Conservation (phyloP, 306 rosid genomes). For the Cercis canadensis region DNA sequence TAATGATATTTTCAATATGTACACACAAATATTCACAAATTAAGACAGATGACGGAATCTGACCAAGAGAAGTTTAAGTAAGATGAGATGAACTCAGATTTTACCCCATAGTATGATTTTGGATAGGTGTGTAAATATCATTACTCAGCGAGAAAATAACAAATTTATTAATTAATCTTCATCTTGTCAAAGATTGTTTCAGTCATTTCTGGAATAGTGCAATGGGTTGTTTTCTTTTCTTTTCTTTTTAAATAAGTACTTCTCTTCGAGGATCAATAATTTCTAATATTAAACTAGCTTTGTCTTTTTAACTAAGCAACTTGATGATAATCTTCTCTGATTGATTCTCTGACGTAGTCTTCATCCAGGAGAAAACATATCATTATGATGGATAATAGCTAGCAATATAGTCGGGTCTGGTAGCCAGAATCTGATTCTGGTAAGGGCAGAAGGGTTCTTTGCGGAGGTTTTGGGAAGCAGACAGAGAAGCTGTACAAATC, state of each 20-base stretch:
- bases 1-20: too few relatives aligned
- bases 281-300: neutral
- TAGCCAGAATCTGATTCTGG: constrained; percentile 42
- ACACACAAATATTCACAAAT: too few relatives aligned
- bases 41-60: too few relatives aligned
- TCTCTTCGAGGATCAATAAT: neutral
- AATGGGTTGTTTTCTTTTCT: neutral
- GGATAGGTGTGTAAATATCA: neutral
- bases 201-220: constrained; percentile 4
- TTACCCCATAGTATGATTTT: too few relatives aligned
- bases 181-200: constrained; percentile 3
- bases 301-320: neutral
- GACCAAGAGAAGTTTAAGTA: too few relatives aligned
- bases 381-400: constrained; percentile 9
- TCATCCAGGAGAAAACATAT: constrained; percentile 22
- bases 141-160: neutral
- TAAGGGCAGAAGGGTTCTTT: constrained; percentile 37
- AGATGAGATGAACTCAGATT: too few relatives aligned
- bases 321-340: constrained; percentile 21
- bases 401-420: constrained; percentile 26
- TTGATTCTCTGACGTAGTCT: constrained; percentile 14
- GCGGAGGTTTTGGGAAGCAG: constrained; percentile 33
- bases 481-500: constrained; percentile 27
- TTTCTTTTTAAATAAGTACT: neutral
- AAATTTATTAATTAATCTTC: constrained; percentile 7